A percentile compares a stretch with the other conserved stretches of the same genome.
phyloP scores from a whole-genome alignment of 441 rosid genomes.

The Syzygium syzygioides region DNA sequence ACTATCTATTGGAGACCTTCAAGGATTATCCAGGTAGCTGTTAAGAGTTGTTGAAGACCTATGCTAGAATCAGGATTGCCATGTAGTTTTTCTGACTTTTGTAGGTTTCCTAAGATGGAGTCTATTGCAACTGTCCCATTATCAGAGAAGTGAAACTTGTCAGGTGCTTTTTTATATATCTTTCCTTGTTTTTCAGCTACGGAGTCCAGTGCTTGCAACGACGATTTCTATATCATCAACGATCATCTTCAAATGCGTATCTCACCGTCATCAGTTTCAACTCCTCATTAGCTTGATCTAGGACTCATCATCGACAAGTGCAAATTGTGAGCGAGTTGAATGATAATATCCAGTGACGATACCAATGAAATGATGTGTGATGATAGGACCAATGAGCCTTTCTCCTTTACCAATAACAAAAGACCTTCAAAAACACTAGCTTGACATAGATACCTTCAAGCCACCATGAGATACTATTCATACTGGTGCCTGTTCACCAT shows the following conservation, averaged over 20 bases:
- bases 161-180: neutral
- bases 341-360: neutral
- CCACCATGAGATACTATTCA: neutral
- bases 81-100: neutral
- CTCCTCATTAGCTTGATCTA: neutral
- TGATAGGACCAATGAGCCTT: neutral
- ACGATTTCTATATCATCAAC: neutral
- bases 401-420: neutral
- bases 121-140: neutral
- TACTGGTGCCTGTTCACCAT: neutral
- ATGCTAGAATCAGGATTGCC: neutral
- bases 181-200: neutral
- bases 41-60: neutral
- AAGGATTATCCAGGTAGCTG: neutral
- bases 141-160: neutral
- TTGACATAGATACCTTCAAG: neutral
- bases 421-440: neutral
- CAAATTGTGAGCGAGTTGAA: neutral
- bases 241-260: neutral
- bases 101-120: neutral
- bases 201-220: neutral
- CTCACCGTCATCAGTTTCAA: neutral
- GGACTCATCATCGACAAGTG: neutral
- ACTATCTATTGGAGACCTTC: neutral
- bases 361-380: neutral